Evolutionary conservation across 768 basidiomycete genomes (phyloP).

Genomic region (Exsudoporus frostii): DNA sequence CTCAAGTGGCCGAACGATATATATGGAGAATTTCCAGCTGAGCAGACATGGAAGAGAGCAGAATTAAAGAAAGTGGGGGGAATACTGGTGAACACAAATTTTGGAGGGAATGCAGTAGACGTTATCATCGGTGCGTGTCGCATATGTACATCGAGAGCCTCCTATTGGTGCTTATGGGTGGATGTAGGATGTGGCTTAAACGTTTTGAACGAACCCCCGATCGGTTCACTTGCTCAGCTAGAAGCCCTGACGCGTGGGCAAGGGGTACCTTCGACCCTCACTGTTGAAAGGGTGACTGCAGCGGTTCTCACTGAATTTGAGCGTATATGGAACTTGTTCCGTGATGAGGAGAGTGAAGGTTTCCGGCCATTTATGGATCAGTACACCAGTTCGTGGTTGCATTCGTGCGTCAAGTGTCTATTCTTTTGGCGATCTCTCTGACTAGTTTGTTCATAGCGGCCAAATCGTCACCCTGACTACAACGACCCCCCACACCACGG

Average conservation of each 20-base stretch:
- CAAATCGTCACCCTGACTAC: slow-evolving; percentile 83
- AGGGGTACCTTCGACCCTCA: slow-evolving; percentile 34
- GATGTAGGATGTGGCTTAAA: slow-evolving; percentile 83
- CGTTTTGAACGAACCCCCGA: slow-evolving; percentile 76
- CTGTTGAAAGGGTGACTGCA: slow-evolving; percentile 73
- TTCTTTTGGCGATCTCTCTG: neutral
- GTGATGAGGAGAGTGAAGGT: slow-evolving; percentile 47
- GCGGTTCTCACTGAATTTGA: slow-evolving; percentile 76
- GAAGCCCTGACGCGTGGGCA: slow-evolving; percentile 30
- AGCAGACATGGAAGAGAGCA: slow-evolving; percentile 23
- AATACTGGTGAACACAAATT: slow-evolving; percentile 85
- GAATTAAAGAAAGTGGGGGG: slow-evolving; percentile 84
- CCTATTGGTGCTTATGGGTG: slow-evolving; percentile 1
- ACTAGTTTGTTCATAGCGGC: slow-evolving; percentile 48
- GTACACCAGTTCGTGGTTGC: slow-evolving; percentile 85
- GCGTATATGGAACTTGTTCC: slow-evolving; percentile 70
- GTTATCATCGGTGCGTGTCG: slow-evolving; percentile 73
- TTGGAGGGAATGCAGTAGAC: slow-evolving; percentile 66
- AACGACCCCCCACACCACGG: slow-evolving; percentile 59
- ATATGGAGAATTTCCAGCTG: slow-evolving; percentile 61
- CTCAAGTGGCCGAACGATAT: slow-evolving; percentile 99
- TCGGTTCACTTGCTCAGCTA: slow-evolving; percentile 77
- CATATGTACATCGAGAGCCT: neutral
- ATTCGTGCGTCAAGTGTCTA: slow-evolving; percentile 62
- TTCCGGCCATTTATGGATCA: slow-evolving; percentile 80